Conservation (phyloP, 257 asterid species). For the Knoxia roxburghii region DNA sequence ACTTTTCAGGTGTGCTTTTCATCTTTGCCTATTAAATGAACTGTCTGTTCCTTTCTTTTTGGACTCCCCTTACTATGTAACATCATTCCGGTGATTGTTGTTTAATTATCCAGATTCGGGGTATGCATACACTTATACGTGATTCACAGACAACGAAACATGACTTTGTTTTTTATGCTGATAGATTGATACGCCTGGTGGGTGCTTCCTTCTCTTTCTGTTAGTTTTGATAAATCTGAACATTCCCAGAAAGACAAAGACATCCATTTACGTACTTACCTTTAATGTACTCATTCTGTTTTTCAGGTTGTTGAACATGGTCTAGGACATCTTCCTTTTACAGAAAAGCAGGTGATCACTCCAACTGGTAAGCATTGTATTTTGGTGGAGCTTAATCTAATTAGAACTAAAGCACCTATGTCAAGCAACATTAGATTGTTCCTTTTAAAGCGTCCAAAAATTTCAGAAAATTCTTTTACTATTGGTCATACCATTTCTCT, state of each 20-base stretch:
- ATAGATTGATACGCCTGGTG: conserved; percentile 92
- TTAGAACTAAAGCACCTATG: background rate
- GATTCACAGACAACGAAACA: conserved; percentile 90
- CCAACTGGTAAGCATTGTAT: conserved; percentile 74
- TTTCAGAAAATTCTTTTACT: background rate
- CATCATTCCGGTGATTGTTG: conserved; percentile 13
- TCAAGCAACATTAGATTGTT: conserved; percentile 3
- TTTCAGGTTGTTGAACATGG: conserved; percentile 98
- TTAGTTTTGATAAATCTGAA: conserved; percentile 8
- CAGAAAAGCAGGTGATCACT: conserved; percentile 93
- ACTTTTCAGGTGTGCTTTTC: conserved; percentile 80
- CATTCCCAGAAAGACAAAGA: background rate
- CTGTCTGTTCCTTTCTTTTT: background rate
- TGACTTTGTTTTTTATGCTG: conserved; percentile 91
- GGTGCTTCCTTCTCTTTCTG: conserved; percentile 27
- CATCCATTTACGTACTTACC: conserved; percentile 20
- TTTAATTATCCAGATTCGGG: conserved; percentile 71
- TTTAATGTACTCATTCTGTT: conserved; percentile 15
- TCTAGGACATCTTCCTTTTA: conserved; percentile 96
- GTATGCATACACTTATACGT: conserved; percentile 98
- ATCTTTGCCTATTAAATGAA: conserved; percentile 2
- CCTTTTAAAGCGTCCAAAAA: background rate
- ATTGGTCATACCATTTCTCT: background rate
- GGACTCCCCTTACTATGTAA: background rate
- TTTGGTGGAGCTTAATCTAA: background rate